Percentiles rank a stretch among this genome's conserved stretches.
Conservation (phyloP, 306 rosid genomes). For the Spatholobus suberectus region DNA sequence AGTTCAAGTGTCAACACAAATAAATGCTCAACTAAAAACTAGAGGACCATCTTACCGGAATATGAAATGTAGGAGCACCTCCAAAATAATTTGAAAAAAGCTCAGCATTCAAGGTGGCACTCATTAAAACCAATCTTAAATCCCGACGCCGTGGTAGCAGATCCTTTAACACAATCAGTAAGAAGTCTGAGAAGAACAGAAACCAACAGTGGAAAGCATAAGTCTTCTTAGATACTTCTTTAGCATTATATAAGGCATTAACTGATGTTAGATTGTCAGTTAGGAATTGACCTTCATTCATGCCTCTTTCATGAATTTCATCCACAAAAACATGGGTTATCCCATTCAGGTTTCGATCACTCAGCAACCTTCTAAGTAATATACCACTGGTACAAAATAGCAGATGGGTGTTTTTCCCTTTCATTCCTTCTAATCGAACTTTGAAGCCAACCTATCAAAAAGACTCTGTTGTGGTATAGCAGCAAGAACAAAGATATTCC, state of each 20-base stretch:
- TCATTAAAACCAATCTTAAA: constrained; percentile 89
- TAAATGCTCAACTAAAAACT: constrained; percentile 32
- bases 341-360: constrained; percentile 90
- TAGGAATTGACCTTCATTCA: constrained; percentile 86
- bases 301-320: constrained; percentile 99
- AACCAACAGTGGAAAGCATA: constrained; percentile 41
- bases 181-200: constrained; percentile 77
- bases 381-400: constrained; percentile 98
- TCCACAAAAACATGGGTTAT: constrained; percentile 97
- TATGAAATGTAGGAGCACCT: constrained; percentile 72
- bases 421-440: constrained; percentile 97
- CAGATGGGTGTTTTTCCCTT: constrained; percentile 91
- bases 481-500: constrained; percentile 61
- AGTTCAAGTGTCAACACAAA: constrained; percentile 9
- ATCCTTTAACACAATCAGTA: constrained; percentile 94
- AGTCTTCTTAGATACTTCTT: constrained; percentile 36
- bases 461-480: constrained; percentile 78
- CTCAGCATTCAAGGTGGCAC: constrained; percentile 96
- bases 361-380: constrained; percentile 89
- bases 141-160: constrained; percentile 94
- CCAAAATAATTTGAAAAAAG: constrained; percentile 85
- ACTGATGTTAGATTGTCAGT: neutral
- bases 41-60: constrained; percentile 62
- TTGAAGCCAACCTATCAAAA: constrained; percentile 97
- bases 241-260: constrained; percentile 28